Evolutionary conservation across 2,329 filamentous ascomycete species (phyloP).

Genomic region (Colletotrichum gigasporum): DNA sequence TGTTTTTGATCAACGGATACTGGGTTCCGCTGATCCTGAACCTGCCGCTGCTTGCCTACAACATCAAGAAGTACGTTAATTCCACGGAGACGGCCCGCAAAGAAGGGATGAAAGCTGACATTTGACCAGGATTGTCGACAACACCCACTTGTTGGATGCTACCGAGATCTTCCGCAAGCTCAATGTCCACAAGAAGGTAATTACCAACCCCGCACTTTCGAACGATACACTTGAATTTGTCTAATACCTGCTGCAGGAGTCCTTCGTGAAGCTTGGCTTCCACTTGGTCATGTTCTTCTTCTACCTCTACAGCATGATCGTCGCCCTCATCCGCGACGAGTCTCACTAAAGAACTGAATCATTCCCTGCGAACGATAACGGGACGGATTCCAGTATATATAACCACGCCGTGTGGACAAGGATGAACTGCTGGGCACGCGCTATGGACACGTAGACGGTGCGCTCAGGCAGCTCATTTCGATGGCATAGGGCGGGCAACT

Average conservation of each 20-base stretch:
- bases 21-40: conserved; percentile 95
- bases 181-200: conserved; percentile 98
- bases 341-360: conserved; percentile 69
- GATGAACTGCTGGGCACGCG: not conserved
- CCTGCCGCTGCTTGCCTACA: conserved; percentile 90
- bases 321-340: conserved; percentile 96
- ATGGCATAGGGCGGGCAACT: conserved; percentile 17
- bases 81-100: not conserved
- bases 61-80: conserved; percentile 90
- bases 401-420: conserved; percentile 19
- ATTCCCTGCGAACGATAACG: conserved; percentile 22
- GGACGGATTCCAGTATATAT: conserved; percentile 30
- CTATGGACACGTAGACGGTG: conserved; percentile 1
- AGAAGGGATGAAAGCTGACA: conserved; percentile 16
- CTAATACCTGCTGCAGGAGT: conserved; percentile 72
- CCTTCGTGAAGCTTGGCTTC: conserved; percentile 98
- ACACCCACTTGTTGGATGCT: conserved; percentile 95
- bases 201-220: not conserved
- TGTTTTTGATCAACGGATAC: conserved; percentile 99
- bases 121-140: conserved; percentile 85
- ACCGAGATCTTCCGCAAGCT: conserved; percentile 99
- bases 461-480: conserved; percentile 21
- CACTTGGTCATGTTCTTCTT: conserved; percentile 99
- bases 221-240: not conserved
- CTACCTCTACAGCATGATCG: conserved; percentile 99